phyloP scores from a whole-genome alignment of 2,329 filamentous ascomycete species.

The Colletotrichum sp. region DNA sequence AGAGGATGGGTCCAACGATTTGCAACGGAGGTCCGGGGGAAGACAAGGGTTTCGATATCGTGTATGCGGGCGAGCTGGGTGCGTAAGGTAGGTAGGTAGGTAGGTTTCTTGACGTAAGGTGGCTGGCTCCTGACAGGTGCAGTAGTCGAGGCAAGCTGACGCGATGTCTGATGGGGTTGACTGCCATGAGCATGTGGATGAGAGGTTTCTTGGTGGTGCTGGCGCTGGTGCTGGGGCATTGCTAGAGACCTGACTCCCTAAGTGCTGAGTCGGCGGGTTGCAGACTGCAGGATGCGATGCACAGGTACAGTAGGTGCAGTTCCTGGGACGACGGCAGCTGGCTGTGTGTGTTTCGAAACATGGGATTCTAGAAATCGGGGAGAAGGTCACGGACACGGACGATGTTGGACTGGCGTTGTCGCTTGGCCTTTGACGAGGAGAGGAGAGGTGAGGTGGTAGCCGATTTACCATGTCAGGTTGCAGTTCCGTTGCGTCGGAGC shows the following conservation, averaged over 20 bases:
- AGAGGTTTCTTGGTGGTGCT: background rate
- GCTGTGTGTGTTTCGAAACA: constrained; percentile 19
- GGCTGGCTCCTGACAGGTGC: constrained; percentile 6
- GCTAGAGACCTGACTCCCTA: too few relatives aligned
- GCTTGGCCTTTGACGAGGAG: background rate
- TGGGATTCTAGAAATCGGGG: constrained; percentile 16
- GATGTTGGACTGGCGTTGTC: background rate
- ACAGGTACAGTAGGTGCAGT: constrained; percentile 11
- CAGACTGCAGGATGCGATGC: constrained; percentile 3
- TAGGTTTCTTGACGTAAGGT: constrained; percentile 2
- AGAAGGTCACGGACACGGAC: background rate
- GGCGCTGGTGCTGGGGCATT: background rate
- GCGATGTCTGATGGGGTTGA: background rate
- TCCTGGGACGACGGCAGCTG: constrained; percentile 16
- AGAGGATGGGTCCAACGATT: background rate
- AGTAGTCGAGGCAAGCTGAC: background rate
- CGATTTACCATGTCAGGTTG: background rate
- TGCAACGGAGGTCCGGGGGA: constrained; percentile 21
- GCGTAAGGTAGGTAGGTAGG: background rate
- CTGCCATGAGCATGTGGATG: background rate
- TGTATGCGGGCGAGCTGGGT: background rate
- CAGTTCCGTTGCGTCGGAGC: constrained; percentile 1
- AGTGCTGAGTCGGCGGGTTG: background rate
- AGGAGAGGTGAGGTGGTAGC: background rate
- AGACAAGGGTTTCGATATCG: constrained; percentile 15